Evolutionary conservation across 208 protist species (phyloP).

Genomic region (Trypanosoma congolense): DNA sequence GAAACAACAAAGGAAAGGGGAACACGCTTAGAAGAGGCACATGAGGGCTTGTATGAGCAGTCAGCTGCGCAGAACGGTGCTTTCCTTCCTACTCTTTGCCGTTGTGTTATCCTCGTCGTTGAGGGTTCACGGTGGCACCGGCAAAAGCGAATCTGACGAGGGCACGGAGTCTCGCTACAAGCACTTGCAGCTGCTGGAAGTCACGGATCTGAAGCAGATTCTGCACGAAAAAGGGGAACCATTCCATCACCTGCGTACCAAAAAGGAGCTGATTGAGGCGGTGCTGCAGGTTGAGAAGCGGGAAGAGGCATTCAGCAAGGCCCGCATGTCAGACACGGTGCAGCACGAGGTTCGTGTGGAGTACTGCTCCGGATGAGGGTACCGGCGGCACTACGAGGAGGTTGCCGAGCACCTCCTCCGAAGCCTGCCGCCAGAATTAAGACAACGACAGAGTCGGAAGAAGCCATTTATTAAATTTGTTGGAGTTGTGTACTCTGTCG

Average conservation of each 20-base stretch:
- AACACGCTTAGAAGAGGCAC: too few relatives aligned
- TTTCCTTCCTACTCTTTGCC: slow-evolving; percentile 2
- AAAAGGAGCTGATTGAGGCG: slow-evolving; percentile 34
- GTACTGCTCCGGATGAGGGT: slow-evolving; percentile 77
- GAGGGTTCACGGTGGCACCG: background rate
- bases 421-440: slow-evolving; percentile 18
- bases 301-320: slow-evolving; percentile 27
- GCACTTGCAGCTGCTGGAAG: slow-evolving; percentile 44
- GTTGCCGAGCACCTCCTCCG: slow-evolving; percentile 33
- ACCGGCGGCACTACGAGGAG: slow-evolving; percentile 75
- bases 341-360: slow-evolving; percentile 28
- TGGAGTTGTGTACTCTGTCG: slow-evolving; percentile 46
- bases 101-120: background rate
- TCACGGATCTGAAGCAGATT: slow-evolving; percentile 47
- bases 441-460: slow-evolving; percentile 20
- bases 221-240: slow-evolving; percentile 36
- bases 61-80: too few relatives aligned
- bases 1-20: too few relatives aligned
- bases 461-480: slow-evolving; percentile 36
- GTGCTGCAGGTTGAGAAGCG: slow-evolving; percentile 32
- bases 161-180: slow-evolving; percentile 14
- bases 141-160: background rate
- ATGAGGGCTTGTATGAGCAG: too few relatives aligned
- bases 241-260: slow-evolving; percentile 16
- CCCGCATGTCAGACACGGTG: slow-evolving; percentile 15